Conservation (phyloP, 108 stramenopile genomes). For the Bacterosira constricta region DNA sequence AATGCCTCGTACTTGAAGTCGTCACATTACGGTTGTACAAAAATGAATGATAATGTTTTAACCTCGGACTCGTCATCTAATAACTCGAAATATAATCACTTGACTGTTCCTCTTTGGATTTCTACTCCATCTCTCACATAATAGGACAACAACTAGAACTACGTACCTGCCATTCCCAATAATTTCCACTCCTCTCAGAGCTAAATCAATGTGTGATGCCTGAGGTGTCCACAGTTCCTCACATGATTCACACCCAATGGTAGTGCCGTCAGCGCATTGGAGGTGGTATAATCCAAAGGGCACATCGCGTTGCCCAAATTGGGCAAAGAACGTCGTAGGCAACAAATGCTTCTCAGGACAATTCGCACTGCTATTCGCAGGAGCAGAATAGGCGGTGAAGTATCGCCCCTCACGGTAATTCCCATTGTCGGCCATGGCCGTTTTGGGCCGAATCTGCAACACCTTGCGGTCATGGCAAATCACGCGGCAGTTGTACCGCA, state of each 20-base stretch:
- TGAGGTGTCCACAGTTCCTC: constrained; percentile 98
- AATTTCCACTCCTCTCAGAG: no score
- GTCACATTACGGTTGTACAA: background rate
- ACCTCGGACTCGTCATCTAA: constrained; percentile 21
- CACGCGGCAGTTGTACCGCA: constrained; percentile 96
- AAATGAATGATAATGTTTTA: constrained; percentile 6
- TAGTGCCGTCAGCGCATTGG: constrained; percentile 64
- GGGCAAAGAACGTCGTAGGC: constrained; percentile 40
- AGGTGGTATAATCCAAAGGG: constrained; percentile 80
- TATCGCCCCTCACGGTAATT: constrained; percentile 97
- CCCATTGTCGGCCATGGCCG: constrained; percentile 91
- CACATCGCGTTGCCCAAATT: constrained; percentile 58
- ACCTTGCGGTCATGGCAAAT: constrained; percentile 79
- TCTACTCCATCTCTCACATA: no score
- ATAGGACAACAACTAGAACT: no score
- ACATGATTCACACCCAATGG: constrained; percentile 94
- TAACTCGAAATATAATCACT: no score
- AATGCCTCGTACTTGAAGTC: constrained; percentile 22
- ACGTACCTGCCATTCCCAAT: no score
- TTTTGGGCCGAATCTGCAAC: constrained; percentile 90
- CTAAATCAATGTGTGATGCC: constrained; percentile 90
- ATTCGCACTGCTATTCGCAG: constrained; percentile 1
- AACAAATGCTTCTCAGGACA: constrained; percentile 44
- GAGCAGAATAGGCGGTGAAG: constrained; percentile 85
- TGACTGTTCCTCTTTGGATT: no score